Evolutionary conservation across 2,329 filamentous ascomycete species (phyloP).

Genomic region (Neonectria hederae): DNA sequence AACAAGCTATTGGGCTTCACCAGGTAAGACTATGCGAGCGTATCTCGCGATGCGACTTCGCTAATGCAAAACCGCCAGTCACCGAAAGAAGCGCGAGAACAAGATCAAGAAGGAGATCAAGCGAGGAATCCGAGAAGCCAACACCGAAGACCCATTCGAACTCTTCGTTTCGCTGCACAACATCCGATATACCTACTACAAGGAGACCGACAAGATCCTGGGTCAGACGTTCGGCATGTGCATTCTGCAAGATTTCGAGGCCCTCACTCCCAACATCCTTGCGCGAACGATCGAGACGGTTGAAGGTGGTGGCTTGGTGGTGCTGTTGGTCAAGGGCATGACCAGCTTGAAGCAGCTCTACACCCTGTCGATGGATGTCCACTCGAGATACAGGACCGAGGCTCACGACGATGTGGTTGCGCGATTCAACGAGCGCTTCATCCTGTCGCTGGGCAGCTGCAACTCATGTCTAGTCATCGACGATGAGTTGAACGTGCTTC

Average conservation of each 20-base stretch:
- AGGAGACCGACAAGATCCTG: constrained; percentile 98
- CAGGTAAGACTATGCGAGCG: constrained; percentile 55
- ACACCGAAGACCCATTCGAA: constrained; percentile 95
- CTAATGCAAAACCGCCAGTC: constrained; percentile 58
- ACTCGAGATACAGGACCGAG: constrained; percentile 95
- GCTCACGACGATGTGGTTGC: constrained; percentile 95
- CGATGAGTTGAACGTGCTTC: constrained; percentile 96
- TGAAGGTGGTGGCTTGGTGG: constrained; percentile 91
- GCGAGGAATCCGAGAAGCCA: constrained; percentile 89
- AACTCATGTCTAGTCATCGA: constrained; percentile 95
- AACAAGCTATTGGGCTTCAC: constrained; percentile 96
- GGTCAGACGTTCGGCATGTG: constrained; percentile 99
- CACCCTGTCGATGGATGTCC: constrained; percentile 96
- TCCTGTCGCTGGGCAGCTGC: constrained; percentile 94
- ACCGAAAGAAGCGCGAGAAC: constrained; percentile 96
- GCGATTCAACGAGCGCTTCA: constrained; percentile 97
- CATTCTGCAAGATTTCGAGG: constrained; percentile 97
- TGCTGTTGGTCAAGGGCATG: constrained; percentile 95
- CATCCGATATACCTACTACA: constrained; percentile 99
- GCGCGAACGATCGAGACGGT: constrained; percentile 97
- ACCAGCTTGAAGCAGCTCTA: constrained; percentile 97
- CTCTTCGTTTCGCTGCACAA: constrained; percentile 96
- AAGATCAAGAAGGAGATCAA: constrained; percentile 99
- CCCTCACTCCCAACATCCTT: constrained; percentile 94
- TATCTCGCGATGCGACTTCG: constrained; percentile 19